Evolutionary conservation across 2,329 filamentous ascomycete genomes (phyloP).

Genomic region (Alternaria sp.): DNA sequence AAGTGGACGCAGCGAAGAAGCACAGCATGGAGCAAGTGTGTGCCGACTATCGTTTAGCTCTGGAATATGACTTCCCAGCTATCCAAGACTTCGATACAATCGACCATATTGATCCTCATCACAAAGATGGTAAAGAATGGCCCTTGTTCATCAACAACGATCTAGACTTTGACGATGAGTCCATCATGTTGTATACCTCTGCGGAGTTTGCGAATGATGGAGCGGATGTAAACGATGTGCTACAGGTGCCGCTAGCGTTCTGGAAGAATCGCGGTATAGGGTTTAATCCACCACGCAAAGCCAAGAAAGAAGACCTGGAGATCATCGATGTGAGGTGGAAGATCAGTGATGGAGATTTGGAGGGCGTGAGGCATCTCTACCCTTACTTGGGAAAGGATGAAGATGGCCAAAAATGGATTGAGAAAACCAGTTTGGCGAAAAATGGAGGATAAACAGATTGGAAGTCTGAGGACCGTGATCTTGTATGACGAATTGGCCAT

Average conservation of each 20-base stretch:
- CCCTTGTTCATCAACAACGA: conserved; percentile 7
- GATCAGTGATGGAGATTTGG: conserved; percentile 4
- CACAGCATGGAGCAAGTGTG: conserved; percentile 10
- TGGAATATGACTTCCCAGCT: conserved; percentile 3
- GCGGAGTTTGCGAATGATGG: background rate
- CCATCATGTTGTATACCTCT: conserved; percentile 14
- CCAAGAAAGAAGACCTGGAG: conserved; percentile 2
- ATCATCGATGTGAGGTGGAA: conserved; percentile 8
- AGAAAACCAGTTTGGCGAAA: background rate
- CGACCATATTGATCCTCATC: background rate
- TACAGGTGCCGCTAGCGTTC: conserved; percentile 8
- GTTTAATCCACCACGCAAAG: background rate
- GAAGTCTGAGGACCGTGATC: background rate
- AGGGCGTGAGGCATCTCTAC: conserved; percentile 3
- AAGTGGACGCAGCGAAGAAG: background rate
- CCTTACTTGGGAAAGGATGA: background rate
- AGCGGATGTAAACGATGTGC: background rate
- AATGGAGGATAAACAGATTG: background rate
- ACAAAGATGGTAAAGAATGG: background rate
- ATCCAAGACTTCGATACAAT: conserved; percentile 7
- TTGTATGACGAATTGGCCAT: background rate
- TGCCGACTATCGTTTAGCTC: conserved; percentile 7
- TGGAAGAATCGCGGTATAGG: conserved; percentile 5
- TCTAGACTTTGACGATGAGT: conserved; percentile 11
- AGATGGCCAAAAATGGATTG: background rate